These are phyloP conservation scores for Colletotrichum kahawae DNA, from an alignment of 2,329 filamentous ascomycete species.

Conservation along the genomic window DNA sequence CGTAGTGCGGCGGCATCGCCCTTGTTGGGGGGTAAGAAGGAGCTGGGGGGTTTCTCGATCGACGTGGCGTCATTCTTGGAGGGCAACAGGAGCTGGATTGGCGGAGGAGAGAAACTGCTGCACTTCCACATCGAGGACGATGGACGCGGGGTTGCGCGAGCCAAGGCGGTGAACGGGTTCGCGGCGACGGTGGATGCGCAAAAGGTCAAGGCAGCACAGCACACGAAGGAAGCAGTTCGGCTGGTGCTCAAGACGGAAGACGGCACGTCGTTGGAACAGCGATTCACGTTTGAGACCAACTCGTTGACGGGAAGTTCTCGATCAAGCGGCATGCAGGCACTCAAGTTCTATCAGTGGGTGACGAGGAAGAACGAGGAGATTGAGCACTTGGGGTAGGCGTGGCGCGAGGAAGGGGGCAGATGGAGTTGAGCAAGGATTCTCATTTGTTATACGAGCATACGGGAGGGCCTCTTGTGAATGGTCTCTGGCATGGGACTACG, in stretches of 20 bases:
- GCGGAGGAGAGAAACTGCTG: not conserved
- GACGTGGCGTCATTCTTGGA: conserved; percentile 12
- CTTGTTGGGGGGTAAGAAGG: not conserved
- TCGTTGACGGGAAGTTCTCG: conserved; percentile 3
- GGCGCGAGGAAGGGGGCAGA: not conserved
- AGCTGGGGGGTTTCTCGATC: not conserved
- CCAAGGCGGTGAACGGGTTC: not conserved
- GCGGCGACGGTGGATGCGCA: conserved; percentile 4
- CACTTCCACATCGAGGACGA: conserved; percentile 11
- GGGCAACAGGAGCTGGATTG: conserved; percentile 3
- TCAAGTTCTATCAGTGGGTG: conserved; percentile 19
- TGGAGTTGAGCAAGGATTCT: not conserved
- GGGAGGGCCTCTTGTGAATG: not conserved
- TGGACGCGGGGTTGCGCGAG: not conserved
- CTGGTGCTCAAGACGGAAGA: conserved; percentile 2
- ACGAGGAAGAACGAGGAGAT: conserved; percentile 4
- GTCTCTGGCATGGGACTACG: not conserved
- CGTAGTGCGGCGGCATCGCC: conserved; percentile 8
- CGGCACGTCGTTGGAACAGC: not conserved
- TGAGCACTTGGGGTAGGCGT: not conserved
- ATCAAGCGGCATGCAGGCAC: not conserved
- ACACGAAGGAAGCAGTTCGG: not conserved
- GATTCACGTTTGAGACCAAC: not conserved
- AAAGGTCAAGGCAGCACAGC: not conserved
- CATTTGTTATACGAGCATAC: not conserved